Evolutionary conservation across 495 filamentous ascomycete genomes (phyloP), one percentile per base, ranked within the genome.

Genomic region (Aspergillus panamensis): DNA sequence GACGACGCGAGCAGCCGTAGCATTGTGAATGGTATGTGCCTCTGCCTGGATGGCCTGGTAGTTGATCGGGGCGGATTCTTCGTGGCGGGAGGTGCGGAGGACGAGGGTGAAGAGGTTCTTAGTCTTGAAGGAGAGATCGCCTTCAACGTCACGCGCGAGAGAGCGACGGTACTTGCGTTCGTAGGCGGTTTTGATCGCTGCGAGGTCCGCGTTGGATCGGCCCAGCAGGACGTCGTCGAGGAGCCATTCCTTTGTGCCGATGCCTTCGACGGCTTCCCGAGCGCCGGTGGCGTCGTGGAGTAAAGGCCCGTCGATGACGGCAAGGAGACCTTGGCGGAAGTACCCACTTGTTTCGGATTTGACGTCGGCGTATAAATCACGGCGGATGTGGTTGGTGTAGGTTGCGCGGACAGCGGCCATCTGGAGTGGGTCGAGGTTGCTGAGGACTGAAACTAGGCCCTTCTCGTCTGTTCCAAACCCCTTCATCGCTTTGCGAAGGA

Each of bases 401-500:
- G 87, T 77, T 9, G 81, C 61, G 37, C 88, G 85, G 50, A 97
- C 77, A 3, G 82, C 76, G 47, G 82, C 79, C 58, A 94, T 81
- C 62, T 92, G 87, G 12, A 88, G 73, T 4, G 91, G 87, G 56
- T 95, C 85, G 51, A 87, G 82, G 29, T 69, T 77, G 0, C 84
- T 74, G 19, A 97, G 75, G 14, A 87, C 72, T 0, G 74, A 71
- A 62, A 92, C 89, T 0, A 96, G 76, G 0, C 81, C 69, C 50
- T 82, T 83, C 69, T 96, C 92, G 63, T 96, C 85, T 0, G 92
- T 96, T 43, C 92, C 92, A 56, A 94, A 87, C 8, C 92, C 91
- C 75, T 95, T 95, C 88, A 96, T 96, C 3, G 93, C 90, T 62
- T 81, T 82, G 51, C 90, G 80, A 20, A 96, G 77, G 8, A 71